Evolutionary conservation across 768 basidiomycete genomes (phyloP).

Genomic region (Lactifluus volemus): DNA sequence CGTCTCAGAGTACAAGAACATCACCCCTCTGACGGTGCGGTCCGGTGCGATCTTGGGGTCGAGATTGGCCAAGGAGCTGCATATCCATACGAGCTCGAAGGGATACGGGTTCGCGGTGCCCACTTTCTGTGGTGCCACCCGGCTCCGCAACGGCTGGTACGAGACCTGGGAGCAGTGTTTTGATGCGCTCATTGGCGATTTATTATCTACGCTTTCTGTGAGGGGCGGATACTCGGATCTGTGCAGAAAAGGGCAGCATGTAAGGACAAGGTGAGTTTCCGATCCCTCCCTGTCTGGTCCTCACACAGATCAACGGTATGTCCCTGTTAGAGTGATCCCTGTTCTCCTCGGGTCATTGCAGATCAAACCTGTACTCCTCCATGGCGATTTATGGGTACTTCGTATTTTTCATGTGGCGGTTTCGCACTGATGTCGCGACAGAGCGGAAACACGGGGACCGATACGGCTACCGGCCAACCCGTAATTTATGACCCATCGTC

Average conservation of each 20-base stretch:
- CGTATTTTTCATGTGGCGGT: neutral
- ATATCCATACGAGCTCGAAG: slow-evolving; percentile 40
- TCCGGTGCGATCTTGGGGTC: slow-evolving; percentile 46
- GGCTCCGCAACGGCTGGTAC: slow-evolving; percentile 65
- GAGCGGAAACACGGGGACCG: slow-evolving; percentile 69
- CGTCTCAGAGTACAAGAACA: slow-evolving; percentile 65
- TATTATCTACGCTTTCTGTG: slow-evolving; percentile 40
- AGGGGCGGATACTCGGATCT: slow-evolving; percentile 37
- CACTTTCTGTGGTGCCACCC: slow-evolving; percentile 69
- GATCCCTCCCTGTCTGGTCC: neutral
- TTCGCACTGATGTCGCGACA: slow-evolving; percentile 22
- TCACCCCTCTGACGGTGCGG: slow-evolving; percentile 37
- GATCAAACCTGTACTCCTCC: slow-evolving; percentile 60
- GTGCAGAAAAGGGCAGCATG: slow-evolving; percentile 41
- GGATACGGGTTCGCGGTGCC: slow-evolving; percentile 68
- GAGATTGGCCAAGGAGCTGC: slow-evolving; percentile 60
- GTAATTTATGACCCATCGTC: slow-evolving; percentile 74
- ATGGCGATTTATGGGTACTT: slow-evolving; percentile 76
- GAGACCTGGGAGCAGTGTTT: slow-evolving; percentile 65
- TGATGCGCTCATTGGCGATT: slow-evolving; percentile 47
- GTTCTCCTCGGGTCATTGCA: slow-evolving; percentile 49
- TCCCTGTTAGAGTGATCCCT: slow-evolving; percentile 55
- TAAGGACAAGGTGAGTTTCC: slow-evolving; percentile 35
- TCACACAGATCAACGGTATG: neutral
- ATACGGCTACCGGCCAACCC: slow-evolving; percentile 44